Evolutionary conservation across 1,139 yeast genomes (phyloP), one percentile per base, ranked within the genome.

Genomic region (Candida freyschussii): DNA sequence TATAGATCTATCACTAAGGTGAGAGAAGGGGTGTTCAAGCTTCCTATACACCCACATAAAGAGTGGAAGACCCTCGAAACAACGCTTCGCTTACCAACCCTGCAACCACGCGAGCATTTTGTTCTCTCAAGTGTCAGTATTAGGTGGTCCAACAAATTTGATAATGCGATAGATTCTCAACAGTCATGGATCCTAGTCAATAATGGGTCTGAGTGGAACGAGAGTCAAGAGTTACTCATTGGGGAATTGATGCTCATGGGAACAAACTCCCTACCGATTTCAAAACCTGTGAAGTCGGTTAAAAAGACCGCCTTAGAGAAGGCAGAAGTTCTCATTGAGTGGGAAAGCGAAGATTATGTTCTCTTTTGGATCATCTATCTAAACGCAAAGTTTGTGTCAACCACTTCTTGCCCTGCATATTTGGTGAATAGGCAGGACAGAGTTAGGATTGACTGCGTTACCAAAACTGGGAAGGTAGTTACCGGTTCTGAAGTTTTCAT

Each of bases 281-380:
- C n/a, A 5, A 10, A 3, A 5, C 6, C 7, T 3, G 30, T 42
- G 1, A 25, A 14, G 13, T 33, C 13, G 21, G 29, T 47, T 9
- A 27, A 23, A n/a, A 37, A 34, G 27, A 30, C 26, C 5, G 30
- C 26, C 7, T 13, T 39, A n/a, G 30, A 34, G 7, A 27, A 17
- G 2, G 27, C 17, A 6, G 27, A 40, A 17, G 37, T 43, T 4
- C 28, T 50, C 9, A 26, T 50, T 13, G 36, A 34, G 19, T 58
- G 63, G 64, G 13, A 27, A 7, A 48, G 43, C 10, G 30, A 42
- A 23, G 36, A 34, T 3, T 32, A 31, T 4, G 41, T 47, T 2
- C 31, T 50, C 9, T 49, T 52, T 33, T 57, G 59, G 52, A 15
- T 55, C 11, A 38, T 59, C 2, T 59, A 41, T 33, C 37, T 52